Evolutionary conservation across 1,139 yeast species (phyloP).

Genomic region (Trichomonascaceae sp.): DNA sequence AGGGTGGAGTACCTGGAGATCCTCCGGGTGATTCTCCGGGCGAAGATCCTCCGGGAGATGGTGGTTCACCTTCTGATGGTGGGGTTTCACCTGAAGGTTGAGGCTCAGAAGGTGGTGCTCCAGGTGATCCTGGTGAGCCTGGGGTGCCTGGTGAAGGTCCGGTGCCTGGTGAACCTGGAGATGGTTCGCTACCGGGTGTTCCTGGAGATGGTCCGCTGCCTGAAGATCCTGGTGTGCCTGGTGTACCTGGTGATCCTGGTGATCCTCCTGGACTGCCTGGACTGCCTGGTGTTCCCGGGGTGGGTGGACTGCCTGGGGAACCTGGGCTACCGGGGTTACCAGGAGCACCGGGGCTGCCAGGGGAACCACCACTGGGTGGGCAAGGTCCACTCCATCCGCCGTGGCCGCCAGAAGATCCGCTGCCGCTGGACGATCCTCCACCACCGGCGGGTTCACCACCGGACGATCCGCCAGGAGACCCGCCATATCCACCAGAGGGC

Average conservation of each 20-base stretch:
- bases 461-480: too few relatives aligned
- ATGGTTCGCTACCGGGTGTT: not conserved
- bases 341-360: not conserved
- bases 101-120: not conserved
- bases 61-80: not conserved
- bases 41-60: not conserved
- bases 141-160: not conserved
- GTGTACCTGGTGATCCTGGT: not conserved
- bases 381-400: too few relatives aligned
- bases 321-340: too few relatives aligned
- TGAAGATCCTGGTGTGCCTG: not conserved
- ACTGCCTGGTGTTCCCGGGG: too few relatives aligned
- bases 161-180: not conserved
- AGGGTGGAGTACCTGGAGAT: too few relatives aligned
- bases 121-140: too few relatives aligned
- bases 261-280: too few relatives aligned
- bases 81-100: not conserved
- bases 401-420: too few relatives aligned
- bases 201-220: not conserved
- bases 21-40: not conserved
- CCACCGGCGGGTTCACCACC: too few relatives aligned
- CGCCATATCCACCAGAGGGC: too few relatives aligned
- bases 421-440: not conserved
- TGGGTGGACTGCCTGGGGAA: too few relatives aligned
- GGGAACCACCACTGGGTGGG: not conserved